These are phyloP conservation scores for Ophiostoma perfectum DNA, from an alignment of 2,329 filamentous ascomycete genomes.

Conservation along the genomic window DNA sequence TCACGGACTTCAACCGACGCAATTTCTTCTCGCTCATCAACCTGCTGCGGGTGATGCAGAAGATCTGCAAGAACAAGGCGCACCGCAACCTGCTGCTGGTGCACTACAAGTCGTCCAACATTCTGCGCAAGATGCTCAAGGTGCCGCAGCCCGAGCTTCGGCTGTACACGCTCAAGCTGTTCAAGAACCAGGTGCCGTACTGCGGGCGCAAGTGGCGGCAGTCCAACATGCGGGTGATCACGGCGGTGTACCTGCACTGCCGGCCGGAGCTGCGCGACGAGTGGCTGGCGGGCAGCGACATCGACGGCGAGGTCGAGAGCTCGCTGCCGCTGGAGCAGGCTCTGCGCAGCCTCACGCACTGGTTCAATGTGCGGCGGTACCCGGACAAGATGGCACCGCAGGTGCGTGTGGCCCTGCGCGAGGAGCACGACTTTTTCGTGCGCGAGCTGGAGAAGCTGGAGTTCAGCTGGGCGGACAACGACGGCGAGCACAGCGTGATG, in stretches of 20 bases:
- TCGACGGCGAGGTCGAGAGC: slow-evolving; percentile 91
- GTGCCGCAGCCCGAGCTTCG: slow-evolving; percentile 82
- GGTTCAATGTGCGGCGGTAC: slow-evolving; percentile 83
- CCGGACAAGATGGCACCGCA: slow-evolving; percentile 67
- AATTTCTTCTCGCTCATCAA: slow-evolving; percentile 96
- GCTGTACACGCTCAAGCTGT: slow-evolving; percentile 92
- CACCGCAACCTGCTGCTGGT: slow-evolving; percentile 91
- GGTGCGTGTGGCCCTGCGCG: slow-evolving; percentile 54
- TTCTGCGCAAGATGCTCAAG: slow-evolving; percentile 84
- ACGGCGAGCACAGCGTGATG: slow-evolving; percentile 31
- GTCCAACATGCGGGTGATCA: slow-evolving; percentile 97
- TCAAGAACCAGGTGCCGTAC: slow-evolving; percentile 98
- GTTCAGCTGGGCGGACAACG: slow-evolving; percentile 36
- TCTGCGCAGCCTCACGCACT: slow-evolving; percentile 81
- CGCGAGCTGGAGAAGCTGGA: slow-evolving; percentile 71
- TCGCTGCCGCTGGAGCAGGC: slow-evolving; percentile 89
- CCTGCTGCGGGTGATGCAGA: slow-evolving; percentile 92
- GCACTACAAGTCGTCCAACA: slow-evolving; percentile 89
- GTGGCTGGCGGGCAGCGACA: slow-evolving; percentile 85
- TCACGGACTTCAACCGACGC: slow-evolving; percentile 85
- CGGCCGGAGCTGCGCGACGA: slow-evolving; percentile 89
- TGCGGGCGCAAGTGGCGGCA: slow-evolving; percentile 98
- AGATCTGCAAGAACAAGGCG: slow-evolving; percentile 91
- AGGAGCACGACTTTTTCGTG: slow-evolving; percentile 75
- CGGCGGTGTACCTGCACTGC: slow-evolving; percentile 90